Evolutionary conservation across 2,329 filamentous ascomycete genomes (phyloP).

Genomic region (Trichoderma hamatum): DNA sequence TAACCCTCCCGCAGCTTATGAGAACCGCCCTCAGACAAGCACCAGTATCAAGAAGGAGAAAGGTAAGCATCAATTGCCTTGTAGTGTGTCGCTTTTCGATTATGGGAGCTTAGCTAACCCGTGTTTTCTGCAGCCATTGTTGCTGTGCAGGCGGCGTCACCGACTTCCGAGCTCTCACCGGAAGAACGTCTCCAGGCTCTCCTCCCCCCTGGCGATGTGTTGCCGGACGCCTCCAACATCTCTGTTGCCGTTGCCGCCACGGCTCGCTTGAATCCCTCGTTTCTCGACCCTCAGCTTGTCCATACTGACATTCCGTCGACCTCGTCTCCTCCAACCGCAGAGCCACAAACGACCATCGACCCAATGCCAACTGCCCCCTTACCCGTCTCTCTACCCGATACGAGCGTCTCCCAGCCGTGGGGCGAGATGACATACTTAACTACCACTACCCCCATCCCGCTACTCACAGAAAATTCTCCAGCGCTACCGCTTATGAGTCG

Average conservation of each 20-base stretch:
- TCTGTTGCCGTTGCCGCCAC: conserved; percentile 61
- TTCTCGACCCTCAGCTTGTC: conserved; percentile 57
- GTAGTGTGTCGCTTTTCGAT: neutral
- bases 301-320: conserved; percentile 38
- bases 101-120: conserved; percentile 29
- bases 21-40: conserved; percentile 37
- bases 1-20: conserved; percentile 56
- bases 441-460: conserved; percentile 39
- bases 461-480: conserved; percentile 38
- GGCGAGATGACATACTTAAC: conserved; percentile 57
- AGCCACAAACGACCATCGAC: conserved; percentile 22
- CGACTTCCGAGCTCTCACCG: conserved; percentile 44
- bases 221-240: conserved; percentile 52
- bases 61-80: conserved; percentile 31
- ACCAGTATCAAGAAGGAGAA: conserved; percentile 33
- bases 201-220: conserved; percentile 42
- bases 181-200: conserved; percentile 57
- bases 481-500: conserved; percentile 42
- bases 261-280: conserved; percentile 56
- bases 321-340: conserved; percentile 37
- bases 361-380: neutral
- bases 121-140: conserved; percentile 21
- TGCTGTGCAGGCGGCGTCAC: conserved; percentile 29
- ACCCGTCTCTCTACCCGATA: conserved; percentile 32
- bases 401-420: conserved; percentile 49